These are phyloP conservation scores for Trichothecium roseum DNA, from an alignment of 2,329 filamentous ascomycete species.

Conservation along the genomic window DNA sequence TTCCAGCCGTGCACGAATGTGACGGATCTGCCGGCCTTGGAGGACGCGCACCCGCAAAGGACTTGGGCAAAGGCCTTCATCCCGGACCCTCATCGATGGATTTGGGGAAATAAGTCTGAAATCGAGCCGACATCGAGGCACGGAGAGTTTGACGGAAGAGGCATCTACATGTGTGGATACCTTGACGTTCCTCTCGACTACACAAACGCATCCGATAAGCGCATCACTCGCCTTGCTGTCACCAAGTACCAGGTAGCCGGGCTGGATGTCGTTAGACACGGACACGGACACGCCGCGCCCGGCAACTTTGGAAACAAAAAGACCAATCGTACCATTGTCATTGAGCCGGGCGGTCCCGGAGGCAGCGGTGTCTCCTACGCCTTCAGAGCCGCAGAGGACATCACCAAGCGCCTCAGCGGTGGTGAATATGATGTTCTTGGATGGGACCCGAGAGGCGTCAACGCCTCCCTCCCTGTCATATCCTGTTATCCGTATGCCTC, in stretches of 20 bases:
- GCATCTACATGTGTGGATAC: slow-evolving; percentile 37
- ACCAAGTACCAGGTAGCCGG: slow-evolving; percentile 39
- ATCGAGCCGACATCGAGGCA: slow-evolving; percentile 10
- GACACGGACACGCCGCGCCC: slow-evolving; percentile 5
- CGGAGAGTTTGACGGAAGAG: slow-evolving; percentile 21
- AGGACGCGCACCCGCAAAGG: slow-evolving; percentile 22
- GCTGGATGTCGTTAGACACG: slow-evolving; percentile 14
- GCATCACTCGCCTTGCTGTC: slow-evolving; percentile 35
- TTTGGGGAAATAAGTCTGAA: slow-evolving; percentile 25
- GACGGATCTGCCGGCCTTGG: slow-evolving; percentile 28
- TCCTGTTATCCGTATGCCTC: slow-evolving; percentile 35
- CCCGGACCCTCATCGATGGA: slow-evolving; percentile 33
- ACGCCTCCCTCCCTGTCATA: slow-evolving; percentile 31
- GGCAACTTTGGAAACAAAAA: too few species aligned
- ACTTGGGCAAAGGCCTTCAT: slow-evolving; percentile 33
- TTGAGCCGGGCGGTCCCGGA: slow-evolving; percentile 40
- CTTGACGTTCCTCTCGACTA: slow-evolving; percentile 38
- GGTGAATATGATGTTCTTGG: slow-evolving; percentile 35
- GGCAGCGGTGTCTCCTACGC: slow-evolving; percentile 33
- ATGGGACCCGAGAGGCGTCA: slow-evolving; percentile 46
- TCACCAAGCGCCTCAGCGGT: slow-evolving; percentile 30
- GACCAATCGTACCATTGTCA: slow-evolving; percentile 35
- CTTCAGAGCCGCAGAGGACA: slow-evolving; percentile 24
- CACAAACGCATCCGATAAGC: slow-evolving; percentile 29
- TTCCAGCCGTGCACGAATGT: slow-evolving; percentile 35